phyloP scores from a whole-genome alignment of 1,284 basidiomycete genomes.

The Moesziomyces sp. region DNA sequence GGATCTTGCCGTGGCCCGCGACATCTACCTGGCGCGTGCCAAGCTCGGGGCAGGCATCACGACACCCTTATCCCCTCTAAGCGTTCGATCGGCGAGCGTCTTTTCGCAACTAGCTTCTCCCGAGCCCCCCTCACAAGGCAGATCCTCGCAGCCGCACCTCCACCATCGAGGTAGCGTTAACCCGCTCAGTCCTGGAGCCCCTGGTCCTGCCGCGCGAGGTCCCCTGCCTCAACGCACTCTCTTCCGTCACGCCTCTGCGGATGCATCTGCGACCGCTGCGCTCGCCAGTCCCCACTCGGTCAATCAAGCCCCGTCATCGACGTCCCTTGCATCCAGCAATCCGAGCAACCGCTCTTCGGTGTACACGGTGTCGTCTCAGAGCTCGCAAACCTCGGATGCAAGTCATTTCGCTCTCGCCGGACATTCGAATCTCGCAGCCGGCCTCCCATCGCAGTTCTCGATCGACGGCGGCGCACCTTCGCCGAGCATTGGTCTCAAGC shows the following conservation, averaged over 20 bases:
- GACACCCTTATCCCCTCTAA: conserved; percentile 34
- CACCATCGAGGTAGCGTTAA: conserved; percentile 26
- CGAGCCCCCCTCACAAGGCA: conserved; percentile 17
- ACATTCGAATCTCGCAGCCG: conserved; percentile 10
- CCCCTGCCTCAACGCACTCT: conserved; percentile 21
- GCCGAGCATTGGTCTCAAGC: conserved; percentile 6
- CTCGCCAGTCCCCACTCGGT: conserved; percentile 16
- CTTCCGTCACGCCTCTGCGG: conserved; percentile 40
- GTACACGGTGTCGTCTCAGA: conserved; percentile 60
- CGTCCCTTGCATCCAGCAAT: conserved; percentile 46
- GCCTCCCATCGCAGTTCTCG: conserved; percentile 21
- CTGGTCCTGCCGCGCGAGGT: background rate
- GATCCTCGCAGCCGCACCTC: conserved; percentile 25
- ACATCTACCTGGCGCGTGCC: conserved; percentile 74
- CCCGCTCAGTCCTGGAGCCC: conserved; percentile 6
- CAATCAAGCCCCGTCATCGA: conserved; percentile 22
- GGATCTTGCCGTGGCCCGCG: conserved; percentile 84
- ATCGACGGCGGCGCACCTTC: conserved; percentile 25
- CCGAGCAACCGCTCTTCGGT: conserved; percentile 61
- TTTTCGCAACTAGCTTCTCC: conserved; percentile 41
- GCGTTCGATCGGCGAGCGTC: conserved; percentile 30
- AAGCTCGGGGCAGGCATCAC: conserved; percentile 59
- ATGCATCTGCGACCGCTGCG: conserved; percentile 16
- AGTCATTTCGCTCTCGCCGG: conserved; percentile 26
- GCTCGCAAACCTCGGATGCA: conserved; percentile 52